These are phyloP conservation scores for Arabidopsis suecica DNA, from an alignment of 345 rosid species.

Conservation along the genomic window DNA sequence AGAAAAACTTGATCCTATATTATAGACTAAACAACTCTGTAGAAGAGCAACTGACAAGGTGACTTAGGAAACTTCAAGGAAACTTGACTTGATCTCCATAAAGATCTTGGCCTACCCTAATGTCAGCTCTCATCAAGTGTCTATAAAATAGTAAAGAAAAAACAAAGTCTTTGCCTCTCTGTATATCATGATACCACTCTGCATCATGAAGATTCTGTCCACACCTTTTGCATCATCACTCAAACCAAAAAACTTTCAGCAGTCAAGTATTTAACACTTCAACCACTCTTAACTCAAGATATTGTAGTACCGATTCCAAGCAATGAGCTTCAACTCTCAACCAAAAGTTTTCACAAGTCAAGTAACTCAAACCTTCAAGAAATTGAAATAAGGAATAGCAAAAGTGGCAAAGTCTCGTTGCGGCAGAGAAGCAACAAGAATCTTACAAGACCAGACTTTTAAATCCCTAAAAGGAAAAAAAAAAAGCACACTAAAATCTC, in stretches of 20 bases:
- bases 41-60: background rate
- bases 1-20: background rate
- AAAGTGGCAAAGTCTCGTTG: background rate
- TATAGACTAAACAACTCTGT: too few relatives aligned
- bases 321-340: too few relatives aligned
- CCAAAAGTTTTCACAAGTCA: too few relatives aligned
- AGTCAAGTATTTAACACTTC: background rate
- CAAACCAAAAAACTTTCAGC: too few relatives aligned
- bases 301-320: too few relatives aligned
- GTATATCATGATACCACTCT: slow-evolving; percentile 10
- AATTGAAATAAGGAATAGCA: too few relatives aligned
- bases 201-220: slow-evolving; percentile 13
- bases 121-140: slow-evolving; percentile 19
- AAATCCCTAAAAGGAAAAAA: background rate
- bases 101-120: background rate
- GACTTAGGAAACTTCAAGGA: slow-evolving; percentile 28
- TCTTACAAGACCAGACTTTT: background rate
- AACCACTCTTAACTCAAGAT: background rate
- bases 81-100: background rate
- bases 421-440: background rate
- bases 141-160: background rate
- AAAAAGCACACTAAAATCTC: background rate
- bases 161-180: slow-evolving; percentile 22
- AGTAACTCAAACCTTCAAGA: too few relatives aligned
- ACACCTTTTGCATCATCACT: background rate